A percentile compares a stretch with the other conserved stretches of the same genome.
phyloP scores from a whole-genome alignment of 78 protist species.

The Guillardia theta region DNA sequence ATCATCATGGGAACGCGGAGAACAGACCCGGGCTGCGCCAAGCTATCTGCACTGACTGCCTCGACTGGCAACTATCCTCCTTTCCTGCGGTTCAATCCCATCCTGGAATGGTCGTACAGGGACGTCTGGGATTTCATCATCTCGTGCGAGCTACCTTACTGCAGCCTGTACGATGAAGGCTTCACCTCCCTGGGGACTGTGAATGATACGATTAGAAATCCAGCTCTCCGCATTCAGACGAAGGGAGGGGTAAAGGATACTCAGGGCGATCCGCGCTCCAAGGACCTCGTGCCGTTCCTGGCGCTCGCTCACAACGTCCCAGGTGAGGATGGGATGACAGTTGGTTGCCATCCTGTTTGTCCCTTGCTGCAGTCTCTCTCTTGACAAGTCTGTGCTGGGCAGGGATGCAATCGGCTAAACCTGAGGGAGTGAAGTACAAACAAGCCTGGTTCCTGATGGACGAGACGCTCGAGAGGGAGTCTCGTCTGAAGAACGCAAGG shows the following conservation, averaged over 20 bases:
- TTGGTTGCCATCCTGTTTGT: too few species aligned
- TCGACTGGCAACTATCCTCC: background rate
- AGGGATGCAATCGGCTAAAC: too few species aligned
- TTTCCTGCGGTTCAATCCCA: slow-evolving; percentile 6
- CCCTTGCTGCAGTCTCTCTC: too few species aligned
- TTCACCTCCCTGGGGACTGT: slow-evolving; percentile 64
- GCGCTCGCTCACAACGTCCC: slow-evolving; percentile 31
- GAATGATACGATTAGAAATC: slow-evolving; percentile 50
- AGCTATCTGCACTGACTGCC: slow-evolving; percentile 7
- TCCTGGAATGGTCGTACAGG: slow-evolving; percentile 52
- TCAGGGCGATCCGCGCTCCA: background rate
- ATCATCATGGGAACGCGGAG: background rate
- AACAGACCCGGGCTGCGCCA: slow-evolving; percentile 27
- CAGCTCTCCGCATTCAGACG: background rate
- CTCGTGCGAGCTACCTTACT: slow-evolving; percentile 57
- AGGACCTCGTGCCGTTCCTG: background rate
- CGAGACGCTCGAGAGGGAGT: background rate
- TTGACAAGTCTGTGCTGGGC: too few species aligned
- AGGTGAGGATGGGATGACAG: background rate
- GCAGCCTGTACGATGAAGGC: slow-evolving; percentile 65
- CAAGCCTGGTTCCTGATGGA: background rate
- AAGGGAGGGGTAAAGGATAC: background rate
- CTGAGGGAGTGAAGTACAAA: too few species aligned
- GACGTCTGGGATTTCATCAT: slow-evolving; percentile 69
- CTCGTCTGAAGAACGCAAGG: background rate